These are phyloP conservation scores for Westerdykella aurantiaca DNA, from an alignment of 2,329 filamentous ascomycete genomes.

Conservation along the genomic window DNA sequence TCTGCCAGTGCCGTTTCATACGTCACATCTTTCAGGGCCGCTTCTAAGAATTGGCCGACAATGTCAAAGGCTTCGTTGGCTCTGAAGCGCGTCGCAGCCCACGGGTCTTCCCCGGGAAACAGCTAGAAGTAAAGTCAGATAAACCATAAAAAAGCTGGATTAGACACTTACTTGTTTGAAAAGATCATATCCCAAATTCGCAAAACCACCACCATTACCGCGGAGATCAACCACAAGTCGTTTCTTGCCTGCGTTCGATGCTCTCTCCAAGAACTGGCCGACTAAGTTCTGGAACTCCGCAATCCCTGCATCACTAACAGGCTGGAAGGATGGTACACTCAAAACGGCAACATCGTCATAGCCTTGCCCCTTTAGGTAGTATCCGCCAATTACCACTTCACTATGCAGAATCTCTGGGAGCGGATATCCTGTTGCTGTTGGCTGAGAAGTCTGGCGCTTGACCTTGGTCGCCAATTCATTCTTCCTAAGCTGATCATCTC, in stretches of 20 bases:
- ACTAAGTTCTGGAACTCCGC: slow-evolving; percentile 29
- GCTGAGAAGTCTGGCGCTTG: slow-evolving; percentile 5
- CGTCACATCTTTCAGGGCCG: slow-evolving; percentile 6
- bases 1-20: slow-evolving; percentile 11
- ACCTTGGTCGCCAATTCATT: slow-evolving; percentile 5
- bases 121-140: slow-evolving; percentile 21
- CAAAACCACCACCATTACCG: slow-evolving; percentile 51
- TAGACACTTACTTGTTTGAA: slow-evolving; percentile 39
- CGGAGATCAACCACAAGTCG: slow-evolving; percentile 58
- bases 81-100: slow-evolving; percentile 41
- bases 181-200: slow-evolving; percentile 27
- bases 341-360: slow-evolving; percentile 41
- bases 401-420: slow-evolving; percentile 23
- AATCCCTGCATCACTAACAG: slow-evolving; percentile 4
- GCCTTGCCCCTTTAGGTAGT: slow-evolving; percentile 35
- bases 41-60: slow-evolving; percentile 9
- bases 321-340: slow-evolving; percentile 33
- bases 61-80: slow-evolving; percentile 31
- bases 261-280: slow-evolving; percentile 40
- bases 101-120: slow-evolving; percentile 41
- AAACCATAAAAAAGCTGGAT: neutral
- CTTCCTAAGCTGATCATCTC: neutral
- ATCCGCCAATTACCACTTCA: slow-evolving; percentile 33
- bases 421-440: slow-evolving; percentile 25
- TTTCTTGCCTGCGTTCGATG: slow-evolving; percentile 44